These are phyloP conservation scores for Otatea glauca DNA, from an alignment of 176 grass and related monocot species.

Conservation along the genomic window DNA sequence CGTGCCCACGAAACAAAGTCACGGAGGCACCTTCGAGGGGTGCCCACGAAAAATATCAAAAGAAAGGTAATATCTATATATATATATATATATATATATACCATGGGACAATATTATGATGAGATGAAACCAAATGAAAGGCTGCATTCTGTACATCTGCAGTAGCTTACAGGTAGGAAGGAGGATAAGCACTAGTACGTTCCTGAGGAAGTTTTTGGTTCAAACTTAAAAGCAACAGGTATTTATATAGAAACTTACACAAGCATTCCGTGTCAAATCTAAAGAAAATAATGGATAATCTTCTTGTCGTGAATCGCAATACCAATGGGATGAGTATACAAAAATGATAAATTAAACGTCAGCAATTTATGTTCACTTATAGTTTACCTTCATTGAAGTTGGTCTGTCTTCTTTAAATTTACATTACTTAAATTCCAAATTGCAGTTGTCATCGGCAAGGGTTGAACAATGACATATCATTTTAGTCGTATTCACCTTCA, in stretches of 20 bases:
- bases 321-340: not conserved
- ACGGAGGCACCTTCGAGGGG: too few species aligned
- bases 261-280: not conserved
- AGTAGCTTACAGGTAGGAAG: not conserved
- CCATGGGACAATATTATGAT: not conserved
- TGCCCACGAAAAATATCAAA: too few species aligned
- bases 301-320: not conserved
- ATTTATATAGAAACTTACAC: not conserved
- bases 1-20: too few species aligned
- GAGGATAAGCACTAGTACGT: not conserved
- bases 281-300: not conserved
- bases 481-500: not conserved
- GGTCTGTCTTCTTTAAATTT: not conserved
- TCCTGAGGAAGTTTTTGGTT: not conserved
- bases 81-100: too few species aligned
- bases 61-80: not conserved
- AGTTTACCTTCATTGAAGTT: not conserved
- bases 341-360: not conserved
- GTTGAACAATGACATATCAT: not conserved
- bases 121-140: too few species aligned
- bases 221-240: not conserved
- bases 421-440: not conserved
- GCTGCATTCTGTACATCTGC: not conserved
- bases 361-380: not conserved
- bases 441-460: not conserved